A percentile compares a stretch with the other conserved stretches of the same genome.
These are phyloP conservation scores for Yamadazyma ubonensis DNA, from an alignment of 805 yeast species.

Conservation along the genomic window DNA sequence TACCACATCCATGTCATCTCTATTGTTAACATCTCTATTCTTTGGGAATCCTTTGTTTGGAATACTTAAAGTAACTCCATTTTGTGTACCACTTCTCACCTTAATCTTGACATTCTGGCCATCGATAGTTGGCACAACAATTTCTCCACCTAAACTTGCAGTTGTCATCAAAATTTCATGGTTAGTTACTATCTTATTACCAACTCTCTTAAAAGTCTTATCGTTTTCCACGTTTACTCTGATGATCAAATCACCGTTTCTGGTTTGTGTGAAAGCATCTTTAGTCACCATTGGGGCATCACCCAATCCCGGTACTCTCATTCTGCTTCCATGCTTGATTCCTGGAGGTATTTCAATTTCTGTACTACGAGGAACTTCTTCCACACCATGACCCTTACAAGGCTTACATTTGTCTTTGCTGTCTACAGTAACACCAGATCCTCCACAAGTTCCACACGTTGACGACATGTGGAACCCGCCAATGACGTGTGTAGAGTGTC, in stretches of 20 bases:
- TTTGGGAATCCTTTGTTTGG: conserved; percentile 88
- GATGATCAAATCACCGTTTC: conserved; percentile 85
- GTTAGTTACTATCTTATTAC: conserved; percentile 62
- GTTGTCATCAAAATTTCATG: conserved; percentile 87
- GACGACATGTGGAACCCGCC: conserved; percentile 98
- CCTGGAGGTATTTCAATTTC: conserved; percentile 88
- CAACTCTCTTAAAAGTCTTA: conserved; percentile 62
- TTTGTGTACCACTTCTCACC: conserved; percentile 82
- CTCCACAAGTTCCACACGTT: conserved; percentile 84
- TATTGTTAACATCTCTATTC: conserved; percentile 45
- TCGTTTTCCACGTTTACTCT: conserved; percentile 79
- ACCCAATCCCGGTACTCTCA: conserved; percentile 85
- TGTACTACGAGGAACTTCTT: conserved; percentile 63
- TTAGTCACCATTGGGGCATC: conserved; percentile 78
- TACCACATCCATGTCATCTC: conserved; percentile 81
- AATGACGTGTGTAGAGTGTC: conserved; percentile 78
- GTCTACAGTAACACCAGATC: conserved; percentile 78
- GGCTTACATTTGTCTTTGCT: conserved; percentile 66
- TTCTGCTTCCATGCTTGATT: conserved; percentile 77
- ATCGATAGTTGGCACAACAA: conserved; percentile 86
- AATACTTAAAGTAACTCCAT: conserved; percentile 68
- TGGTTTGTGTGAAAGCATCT: conserved; percentile 63
- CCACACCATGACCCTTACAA: conserved; percentile 91
- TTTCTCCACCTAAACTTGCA: conserved; percentile 91
- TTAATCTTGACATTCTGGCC: conserved; percentile 74